Evolutionary conservation across 2,329 filamentous ascomycete species (phyloP).

Genomic region (Alternaria ventricosa): DNA sequence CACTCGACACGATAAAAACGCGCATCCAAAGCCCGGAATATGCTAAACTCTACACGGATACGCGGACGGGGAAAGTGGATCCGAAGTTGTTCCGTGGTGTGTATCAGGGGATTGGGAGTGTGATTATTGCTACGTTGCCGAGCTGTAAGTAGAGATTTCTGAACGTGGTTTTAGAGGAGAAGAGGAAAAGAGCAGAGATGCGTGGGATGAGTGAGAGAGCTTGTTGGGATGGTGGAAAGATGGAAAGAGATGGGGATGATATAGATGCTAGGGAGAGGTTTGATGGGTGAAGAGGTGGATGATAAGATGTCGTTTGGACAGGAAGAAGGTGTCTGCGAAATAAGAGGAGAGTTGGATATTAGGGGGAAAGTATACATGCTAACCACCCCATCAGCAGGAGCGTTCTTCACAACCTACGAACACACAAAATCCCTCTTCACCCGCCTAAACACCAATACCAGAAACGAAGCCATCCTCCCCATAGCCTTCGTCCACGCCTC

Average conservation of each 20-base stretch:
- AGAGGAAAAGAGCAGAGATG: background rate
- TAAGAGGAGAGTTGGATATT: no score
- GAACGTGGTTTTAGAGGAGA: background rate
- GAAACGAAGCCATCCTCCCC: constrained; percentile 59
- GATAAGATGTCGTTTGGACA: no score
- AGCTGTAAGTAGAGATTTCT: constrained; percentile 61
- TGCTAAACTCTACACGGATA: constrained; percentile 68
- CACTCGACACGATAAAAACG: constrained; percentile 89
- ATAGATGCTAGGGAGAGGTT: no score
- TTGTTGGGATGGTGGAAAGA: no score
- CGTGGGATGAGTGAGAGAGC: no score
- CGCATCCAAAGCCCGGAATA: constrained; percentile 82
- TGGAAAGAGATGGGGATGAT: no score
- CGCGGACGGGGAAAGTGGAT: constrained; percentile 61
- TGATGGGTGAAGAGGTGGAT: no score
- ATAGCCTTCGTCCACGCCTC: constrained; percentile 73
- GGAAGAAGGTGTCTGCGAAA: no score
- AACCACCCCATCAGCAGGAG: constrained; percentile 63
- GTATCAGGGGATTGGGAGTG: constrained; percentile 86
- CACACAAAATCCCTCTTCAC: constrained; percentile 70
- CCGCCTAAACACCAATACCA: constrained; percentile 51
- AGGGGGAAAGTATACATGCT: background rate
- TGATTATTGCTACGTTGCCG: constrained; percentile 87
- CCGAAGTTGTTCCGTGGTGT: constrained; percentile 71
- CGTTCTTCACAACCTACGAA: constrained; percentile 93